Base-by-base conservation (phyloP, 164 flowering plant genomes). In the Akebia trifoliata region DNA sequence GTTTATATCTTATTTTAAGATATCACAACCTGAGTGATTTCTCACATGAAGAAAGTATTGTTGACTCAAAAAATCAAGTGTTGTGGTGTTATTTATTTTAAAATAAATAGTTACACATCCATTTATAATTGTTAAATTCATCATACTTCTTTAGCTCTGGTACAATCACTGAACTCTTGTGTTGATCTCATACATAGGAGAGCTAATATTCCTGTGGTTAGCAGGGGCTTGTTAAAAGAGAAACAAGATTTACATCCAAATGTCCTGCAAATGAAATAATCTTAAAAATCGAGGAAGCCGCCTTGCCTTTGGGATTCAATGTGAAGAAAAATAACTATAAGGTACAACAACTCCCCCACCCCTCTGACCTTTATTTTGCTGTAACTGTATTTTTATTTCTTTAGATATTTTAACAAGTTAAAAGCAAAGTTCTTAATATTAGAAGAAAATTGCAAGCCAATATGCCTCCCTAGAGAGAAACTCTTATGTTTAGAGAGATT, bases 201-300 rank as follows among this genome's bases (percentile, higher is more conserved):
- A 7, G 50, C 17, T 42, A 11, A 56, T 34, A 10, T 51, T 38
- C 17, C 22, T 43, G 9, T 35, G 56, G 2, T 29, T 26, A 61
- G 45, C 70, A 93, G 98, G 97, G 94, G 15, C 80, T 87, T 65
- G 88, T 90, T 30, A 86, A 86, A 73, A 76, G 95, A 28, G 91
- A 90, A 68, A 90, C 99, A 48, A 81, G 97, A 75, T 94, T 94
- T 63, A 76, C 97, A 62, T 90, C 99, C 31, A 94, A 86, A 64
- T 53, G 74, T 64, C 71, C 97, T 48, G 97, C 95, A 9, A 78
- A 73, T 51, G 96, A 90, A 66, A 90, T 94, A 29, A 76, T 94
- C 22, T 76, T 94, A 29, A 94, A 84, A 74, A 90, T 94, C 38
- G 96, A 94, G 76, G 76, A 80, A 73, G 75, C 93, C 55, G 99